These are phyloP conservation scores for Chaetomiaceae sp. DNA, from an alignment of 2,329 filamentous ascomycete genomes.

Conservation along the genomic window DNA sequence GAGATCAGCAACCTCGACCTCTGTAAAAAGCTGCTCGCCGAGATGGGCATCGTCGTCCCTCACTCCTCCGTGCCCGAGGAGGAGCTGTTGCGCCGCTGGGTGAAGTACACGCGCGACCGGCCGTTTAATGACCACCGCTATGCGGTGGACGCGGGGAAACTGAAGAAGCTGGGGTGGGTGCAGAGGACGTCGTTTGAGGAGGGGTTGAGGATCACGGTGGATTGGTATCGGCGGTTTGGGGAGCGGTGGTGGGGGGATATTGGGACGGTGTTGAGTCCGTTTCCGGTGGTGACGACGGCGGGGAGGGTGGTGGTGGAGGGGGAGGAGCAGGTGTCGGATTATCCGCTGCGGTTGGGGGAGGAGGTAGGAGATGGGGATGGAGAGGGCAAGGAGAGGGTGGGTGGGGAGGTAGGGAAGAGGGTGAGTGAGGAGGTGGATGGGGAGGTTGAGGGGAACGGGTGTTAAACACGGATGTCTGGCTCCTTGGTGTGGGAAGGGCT, in stretches of 20 bases:
- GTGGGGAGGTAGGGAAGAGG: background rate
- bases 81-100: constrained; percentile 49
- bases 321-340: constrained; percentile 36
- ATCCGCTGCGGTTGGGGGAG: constrained; percentile 17
- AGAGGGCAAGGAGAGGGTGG: background rate
- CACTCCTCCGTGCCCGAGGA: constrained; percentile 15
- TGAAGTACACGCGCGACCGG: constrained; percentile 71
- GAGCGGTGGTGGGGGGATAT: constrained; percentile 71
- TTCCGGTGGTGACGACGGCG: constrained; percentile 51
- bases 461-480: too few species aligned
- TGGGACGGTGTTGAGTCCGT: constrained; percentile 62
- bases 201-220: constrained; percentile 59
- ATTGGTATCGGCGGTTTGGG: constrained; percentile 65
- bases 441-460: too few species aligned
- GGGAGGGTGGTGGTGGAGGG: constrained; percentile 52
- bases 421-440: background rate
- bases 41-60: constrained; percentile 54
- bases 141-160: constrained; percentile 65
- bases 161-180: constrained; percentile 63
- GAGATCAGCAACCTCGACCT: constrained; percentile 72
- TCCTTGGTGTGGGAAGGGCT: too few species aligned
- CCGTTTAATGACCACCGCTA: constrained; percentile 75
- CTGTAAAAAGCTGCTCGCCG: constrained; percentile 59
- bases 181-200: constrained; percentile 62
- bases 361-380: background rate